Base-by-base conservation (phyloP, 139 green algal genomes). In the Microglena sp. region DNA sequence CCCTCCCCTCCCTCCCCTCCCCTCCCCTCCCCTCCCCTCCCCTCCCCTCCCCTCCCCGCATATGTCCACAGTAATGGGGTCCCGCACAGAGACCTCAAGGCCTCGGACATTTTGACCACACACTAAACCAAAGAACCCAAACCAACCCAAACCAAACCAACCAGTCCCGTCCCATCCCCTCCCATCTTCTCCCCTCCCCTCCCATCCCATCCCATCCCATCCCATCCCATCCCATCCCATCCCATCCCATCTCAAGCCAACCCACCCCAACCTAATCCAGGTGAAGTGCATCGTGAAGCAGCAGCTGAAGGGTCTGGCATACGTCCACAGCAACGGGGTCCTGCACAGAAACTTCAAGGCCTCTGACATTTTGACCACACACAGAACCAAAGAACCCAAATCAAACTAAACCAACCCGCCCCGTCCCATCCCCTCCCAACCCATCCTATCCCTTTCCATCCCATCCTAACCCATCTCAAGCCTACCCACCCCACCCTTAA, bases 251-350 rank as follows among this genome's bases (percentile, higher is more conserved):
- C 40, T 50, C 18, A 26, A 18, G 22, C 24, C 50, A 59, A 6
- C 2, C n/a, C 32, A 21, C 8, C 21, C 32, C 4, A 8, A 30
- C 4, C 57, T 29, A 22, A 8, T 4, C 15, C 84, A 96, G 82
- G 68, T 95, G 54, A 97, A 99, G 79, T 92, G 83, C 75, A 92
- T 97, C 65, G 90, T 97, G 85, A 83, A 87, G 79, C 94, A 99
- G 81, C 80, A 99, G 30, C 81, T 97, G 29, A 73, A 64, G 58
- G 94, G 92, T 3, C 76, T 99, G 45, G 68, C 86, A 6, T 91
- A 93, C 64, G 94, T 92, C 68, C 86, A 98, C 63, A 58, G 53
- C 8, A 86, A 92, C 45, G 82, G 88, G 8, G 84, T 99, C 8
- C 81, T 96, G 43, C 90, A 95, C 75, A 73, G 90, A 5, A 88